A percentile compares a stretch with the other conserved stretches of the same genome.
Evolutionary conservation across 306 rosid genomes (phyloP).

Genomic region (Vicia sativa): DNA sequence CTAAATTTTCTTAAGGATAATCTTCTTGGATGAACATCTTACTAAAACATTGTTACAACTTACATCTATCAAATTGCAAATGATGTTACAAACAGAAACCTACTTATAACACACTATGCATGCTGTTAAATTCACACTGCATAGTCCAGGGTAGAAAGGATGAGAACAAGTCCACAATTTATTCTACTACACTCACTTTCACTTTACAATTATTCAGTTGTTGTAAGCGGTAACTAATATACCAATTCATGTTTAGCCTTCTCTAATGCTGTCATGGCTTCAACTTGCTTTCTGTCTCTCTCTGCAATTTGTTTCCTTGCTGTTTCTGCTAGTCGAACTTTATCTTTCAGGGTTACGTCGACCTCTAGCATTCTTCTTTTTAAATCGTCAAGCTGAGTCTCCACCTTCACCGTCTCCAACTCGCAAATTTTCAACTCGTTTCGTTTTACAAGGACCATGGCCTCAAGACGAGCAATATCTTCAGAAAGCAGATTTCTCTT

Average conservation of each 20-base stretch:
- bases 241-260: slow-evolving; percentile 36
- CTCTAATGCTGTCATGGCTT: slow-evolving; percentile 30
- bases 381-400: slow-evolving; percentile 30
- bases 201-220: neutral
- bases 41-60: neutral
- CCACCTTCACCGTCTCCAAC: slow-evolving; percentile 24
- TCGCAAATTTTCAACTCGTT: slow-evolving; percentile 22
- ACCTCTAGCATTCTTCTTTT: slow-evolving; percentile 13
- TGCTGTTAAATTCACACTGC: neutral
- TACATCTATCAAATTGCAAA: neutral
- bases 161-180: neutral
- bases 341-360: slow-evolving; percentile 11
- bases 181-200: slow-evolving; percentile 7
- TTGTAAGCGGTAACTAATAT: neutral
- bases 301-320: slow-evolving; percentile 17
- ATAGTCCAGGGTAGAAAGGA: neutral
- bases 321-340: neutral
- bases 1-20: neutral
- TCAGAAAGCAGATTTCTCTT: slow-evolving; percentile 28
- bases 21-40: neutral
- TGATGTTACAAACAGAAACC: neutral
- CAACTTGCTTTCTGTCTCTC: slow-evolving; percentile 21
- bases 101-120: slow-evolving; percentile 7
- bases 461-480: slow-evolving; percentile 36
- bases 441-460: slow-evolving; percentile 30